A percentile compares a stretch with the other conserved stretches of the same genome.
Conservation (phyloP, 768 basidiomycete genomes). For the Cystobasidium onofrii region DNA sequence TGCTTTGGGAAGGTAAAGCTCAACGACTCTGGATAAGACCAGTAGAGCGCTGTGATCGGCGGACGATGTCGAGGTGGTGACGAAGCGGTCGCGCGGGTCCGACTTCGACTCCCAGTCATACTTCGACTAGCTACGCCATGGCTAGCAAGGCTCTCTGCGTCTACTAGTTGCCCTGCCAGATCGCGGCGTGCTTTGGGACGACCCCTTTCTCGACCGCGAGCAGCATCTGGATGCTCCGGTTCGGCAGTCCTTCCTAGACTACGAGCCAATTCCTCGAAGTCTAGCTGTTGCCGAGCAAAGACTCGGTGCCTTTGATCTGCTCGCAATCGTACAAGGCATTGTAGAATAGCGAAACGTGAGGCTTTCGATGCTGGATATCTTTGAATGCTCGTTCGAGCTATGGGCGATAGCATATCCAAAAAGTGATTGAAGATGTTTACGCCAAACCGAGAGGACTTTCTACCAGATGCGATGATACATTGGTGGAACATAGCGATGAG, state of each 20-base stretch:
- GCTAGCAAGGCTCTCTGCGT: neutral
- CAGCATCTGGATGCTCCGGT: neutral
- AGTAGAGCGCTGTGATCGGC: neutral
- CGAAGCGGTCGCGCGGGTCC: neutral
- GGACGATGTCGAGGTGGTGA: neutral
- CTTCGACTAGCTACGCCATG: neutral
- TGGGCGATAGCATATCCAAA: constrained; percentile 45
- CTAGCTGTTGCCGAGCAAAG: constrained; percentile 57
- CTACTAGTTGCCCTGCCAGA: constrained; percentile 14
- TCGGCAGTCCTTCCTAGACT: constrained; percentile 18
- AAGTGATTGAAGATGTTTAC: constrained; percentile 48
- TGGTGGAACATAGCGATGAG: constrained; percentile 9
- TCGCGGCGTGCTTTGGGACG: constrained; percentile 30
- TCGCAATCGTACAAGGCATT: constrained; percentile 78
- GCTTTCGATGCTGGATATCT: constrained; percentile 45
- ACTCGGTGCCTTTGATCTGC: constrained; percentile 83
- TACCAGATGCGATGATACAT: constrained; percentile 3
- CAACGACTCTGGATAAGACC: constrained; percentile 19
- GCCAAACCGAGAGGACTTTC: constrained; percentile 33
- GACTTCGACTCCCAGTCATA: constrained; percentile 14
- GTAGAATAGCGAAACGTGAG: constrained; percentile 64
- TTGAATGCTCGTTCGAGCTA: neutral
- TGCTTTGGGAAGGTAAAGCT: neutral
- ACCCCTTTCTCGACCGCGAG: constrained; percentile 15
- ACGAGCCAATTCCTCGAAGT: constrained; percentile 40